Conservation (phyloP, 306 rosid genomes). For the Cicer arietinum region DNA sequence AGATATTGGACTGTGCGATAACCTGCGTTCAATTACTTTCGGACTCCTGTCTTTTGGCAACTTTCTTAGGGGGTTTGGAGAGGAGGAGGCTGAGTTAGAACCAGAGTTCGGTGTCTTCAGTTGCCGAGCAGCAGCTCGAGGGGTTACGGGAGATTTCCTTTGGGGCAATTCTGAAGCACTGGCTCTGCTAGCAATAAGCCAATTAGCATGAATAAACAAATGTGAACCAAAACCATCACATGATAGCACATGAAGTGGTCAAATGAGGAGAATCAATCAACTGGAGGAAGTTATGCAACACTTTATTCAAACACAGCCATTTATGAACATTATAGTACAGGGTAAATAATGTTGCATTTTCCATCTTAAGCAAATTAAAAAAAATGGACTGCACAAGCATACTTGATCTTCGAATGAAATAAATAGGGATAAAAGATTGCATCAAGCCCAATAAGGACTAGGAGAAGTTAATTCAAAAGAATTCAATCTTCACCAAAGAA, state of each 20-base stretch:
- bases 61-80: slow-evolving; percentile 57
- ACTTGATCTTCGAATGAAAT: not conserved
- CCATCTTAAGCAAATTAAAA: slow-evolving; percentile 15
- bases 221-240: not conserved
- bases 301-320: slow-evolving; percentile 12
- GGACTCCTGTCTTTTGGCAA: slow-evolving; percentile 70
- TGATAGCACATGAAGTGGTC: not conserved
- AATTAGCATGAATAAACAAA: slow-evolving; percentile 12
- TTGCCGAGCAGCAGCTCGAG: slow-evolving; percentile 62
- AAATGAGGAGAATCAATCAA: slow-evolving; percentile 3
- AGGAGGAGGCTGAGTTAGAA: slow-evolving; percentile 56
- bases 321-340: not conserved
- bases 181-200: slow-evolving; percentile 48
- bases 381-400: not conserved
- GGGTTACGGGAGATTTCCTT: slow-evolving; percentile 69
- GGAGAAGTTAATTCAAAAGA: not conserved
- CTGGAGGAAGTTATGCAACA: slow-evolving; percentile 6
- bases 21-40: slow-evolving; percentile 61
- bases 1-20: slow-evolving; percentile 64
- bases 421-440: not conserved
- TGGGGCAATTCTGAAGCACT: slow-evolving; percentile 68
- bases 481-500: not conserved
- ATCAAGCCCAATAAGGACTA: too few species aligned
- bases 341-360: not conserved
- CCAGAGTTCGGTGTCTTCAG: slow-evolving; percentile 58